These are phyloP conservation scores for Lachnellula subtilissima DNA, from an alignment of 2,329 filamentous ascomycete species.

Conservation along the genomic window DNA sequence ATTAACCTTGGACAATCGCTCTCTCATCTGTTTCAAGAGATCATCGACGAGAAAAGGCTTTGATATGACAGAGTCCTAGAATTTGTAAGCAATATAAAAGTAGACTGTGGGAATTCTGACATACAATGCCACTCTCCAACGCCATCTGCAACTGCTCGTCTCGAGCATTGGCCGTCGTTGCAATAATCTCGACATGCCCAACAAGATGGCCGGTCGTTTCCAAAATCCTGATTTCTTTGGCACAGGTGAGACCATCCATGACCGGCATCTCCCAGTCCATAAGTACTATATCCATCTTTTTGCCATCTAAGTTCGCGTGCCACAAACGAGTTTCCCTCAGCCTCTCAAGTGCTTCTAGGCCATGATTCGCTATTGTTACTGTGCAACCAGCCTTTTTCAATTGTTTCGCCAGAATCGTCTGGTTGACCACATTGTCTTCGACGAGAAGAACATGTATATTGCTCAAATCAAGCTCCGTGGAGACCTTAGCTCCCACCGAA, in stretches of 20 bases:
- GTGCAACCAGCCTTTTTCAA: constrained; percentile 41
- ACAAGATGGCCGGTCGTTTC: constrained; percentile 47
- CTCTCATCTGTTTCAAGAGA: constrained; percentile 19
- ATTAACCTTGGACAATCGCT: constrained; percentile 10
- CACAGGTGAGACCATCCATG: constrained; percentile 66
- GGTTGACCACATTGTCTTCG: constrained; percentile 58
- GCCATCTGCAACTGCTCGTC: constrained; percentile 25
- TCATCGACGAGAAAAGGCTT: constrained; percentile 23
- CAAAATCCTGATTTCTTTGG: constrained; percentile 57
- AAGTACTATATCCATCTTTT: constrained; percentile 54
- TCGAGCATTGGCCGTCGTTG: constrained; percentile 32
- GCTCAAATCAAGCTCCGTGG: constrained; percentile 6
- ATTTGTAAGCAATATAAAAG: constrained; percentile 36
- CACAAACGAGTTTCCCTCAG: constrained; percentile 21
- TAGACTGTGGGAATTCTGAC: constrained; percentile 37
- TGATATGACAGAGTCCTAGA: constrained; percentile 27
- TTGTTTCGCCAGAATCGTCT: constrained; percentile 48
- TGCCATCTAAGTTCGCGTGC: constrained; percentile 9
- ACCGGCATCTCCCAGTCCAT: constrained; percentile 78
- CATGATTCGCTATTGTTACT: constrained; percentile 50
- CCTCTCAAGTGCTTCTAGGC: constrained; percentile 48
- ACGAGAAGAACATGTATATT: constrained; percentile 44
- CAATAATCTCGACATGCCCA: constrained; percentile 36
- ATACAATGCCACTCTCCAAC: constrained; percentile 20
- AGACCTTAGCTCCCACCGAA: constrained; percentile 1